Evolutionary conservation across 2,329 filamentous ascomycete genomes (phyloP).

Genomic region (Colletotrichum tanaceti): DNA sequence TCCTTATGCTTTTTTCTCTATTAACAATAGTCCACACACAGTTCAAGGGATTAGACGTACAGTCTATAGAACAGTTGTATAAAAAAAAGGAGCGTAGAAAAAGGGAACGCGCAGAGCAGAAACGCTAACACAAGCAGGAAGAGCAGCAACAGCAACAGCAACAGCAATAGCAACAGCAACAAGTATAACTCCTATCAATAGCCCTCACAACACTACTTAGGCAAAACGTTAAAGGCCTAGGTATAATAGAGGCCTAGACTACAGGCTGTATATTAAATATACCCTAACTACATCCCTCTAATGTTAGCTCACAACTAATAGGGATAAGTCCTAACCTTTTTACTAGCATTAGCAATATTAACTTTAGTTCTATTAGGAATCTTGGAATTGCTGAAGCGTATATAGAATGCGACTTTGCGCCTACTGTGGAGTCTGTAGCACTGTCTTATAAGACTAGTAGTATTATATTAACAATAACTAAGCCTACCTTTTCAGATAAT

Average conservation of each 20-base stretch:
- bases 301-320: neutral
- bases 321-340: neutral
- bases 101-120: neutral
- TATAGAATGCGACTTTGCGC: neutral
- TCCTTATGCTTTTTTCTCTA: neutral
- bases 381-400: neutral
- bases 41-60: neutral
- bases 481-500: neutral
- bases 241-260: neutral
- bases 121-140: neutral
- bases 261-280: constrained; percentile 9
- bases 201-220: neutral
- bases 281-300: neutral
- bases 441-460: neutral
- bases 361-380: neutral
- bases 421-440: neutral
- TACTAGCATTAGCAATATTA: neutral
- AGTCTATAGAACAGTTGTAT: constrained; percentile 10
- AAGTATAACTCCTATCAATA: neutral
- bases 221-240: neutral
- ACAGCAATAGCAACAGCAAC: neutral
- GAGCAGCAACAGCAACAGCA: neutral
- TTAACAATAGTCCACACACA: neutral
- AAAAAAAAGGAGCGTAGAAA: constrained; percentile 6
- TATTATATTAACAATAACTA: neutral